Base-by-base conservation (phyloP, 768 basidiomycete genomes). In the Mycena amicta region DNA sequence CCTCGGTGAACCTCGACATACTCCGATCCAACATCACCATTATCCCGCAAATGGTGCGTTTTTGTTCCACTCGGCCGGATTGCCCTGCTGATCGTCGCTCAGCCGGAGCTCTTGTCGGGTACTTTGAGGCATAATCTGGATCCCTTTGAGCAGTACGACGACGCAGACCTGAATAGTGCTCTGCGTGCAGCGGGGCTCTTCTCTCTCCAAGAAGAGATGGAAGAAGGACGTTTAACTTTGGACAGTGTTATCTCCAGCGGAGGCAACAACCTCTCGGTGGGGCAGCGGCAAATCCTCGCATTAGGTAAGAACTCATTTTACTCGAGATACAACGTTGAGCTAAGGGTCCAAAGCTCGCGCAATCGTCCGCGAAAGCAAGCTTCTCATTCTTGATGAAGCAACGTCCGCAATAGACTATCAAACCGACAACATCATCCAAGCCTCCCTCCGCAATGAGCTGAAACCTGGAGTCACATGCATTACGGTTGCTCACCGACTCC, bases 361-460 rank as follows among this genome's bases (percentile, higher is more conserved):
- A 0, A 71, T 86, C 23, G 69, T 85, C 26, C 73, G 83, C 16
- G 75, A 78, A 28, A 83, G 80, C 65, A 67, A 77, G 29, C 72
- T 85, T 55, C 77, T 86, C 51, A 77, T 86, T 23, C 74, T 85
- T 30, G 85, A 83, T 49, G 83, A 85, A 56, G 84, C 84, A 18
- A 84, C 83, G 50, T 80, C 84, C 56, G 62, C 59, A 18, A 60
- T 64, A 37, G 84, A 86, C 66, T 82, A 86, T 57, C 83, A 80
- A 43, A 88, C 88, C 37, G 88, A 89, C 55, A 75, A 82, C 23
- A 85, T 86, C 69, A 89, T 90, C 57, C 88, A 89, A 65, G 72
- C 78, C 47, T 85, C 87, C 3, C 85, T 89, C 45, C 73, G 86
- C 16, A 79, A 81, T 51, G 86, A 90, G 62, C 87, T 90, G 67